These are phyloP conservation scores for Monosporascus ibericus DNA, from an alignment of 2,329 filamentous ascomycete genomes.

Conservation along the genomic window DNA sequence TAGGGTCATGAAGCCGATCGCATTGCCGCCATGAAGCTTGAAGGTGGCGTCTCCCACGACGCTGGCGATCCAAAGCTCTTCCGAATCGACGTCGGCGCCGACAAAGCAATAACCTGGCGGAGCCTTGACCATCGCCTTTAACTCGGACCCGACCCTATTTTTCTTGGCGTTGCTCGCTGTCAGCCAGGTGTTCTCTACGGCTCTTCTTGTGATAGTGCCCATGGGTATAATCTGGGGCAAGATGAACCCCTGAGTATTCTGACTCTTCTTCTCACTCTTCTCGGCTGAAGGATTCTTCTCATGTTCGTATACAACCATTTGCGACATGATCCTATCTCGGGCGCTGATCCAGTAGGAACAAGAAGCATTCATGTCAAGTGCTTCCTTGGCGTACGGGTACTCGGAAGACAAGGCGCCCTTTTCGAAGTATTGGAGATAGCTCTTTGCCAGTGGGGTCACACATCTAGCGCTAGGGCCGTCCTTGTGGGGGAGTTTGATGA, in stretches of 20 bases:
- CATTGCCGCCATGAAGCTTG: constrained; percentile 90
- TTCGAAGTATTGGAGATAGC: constrained; percentile 87
- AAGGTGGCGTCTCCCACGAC: constrained; percentile 92
- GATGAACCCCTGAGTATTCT: constrained; percentile 64
- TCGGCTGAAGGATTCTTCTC: constrained; percentile 36
- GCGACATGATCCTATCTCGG: constrained; percentile 84
- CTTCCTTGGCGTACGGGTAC: constrained; percentile 85
- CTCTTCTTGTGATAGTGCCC: constrained; percentile 91
- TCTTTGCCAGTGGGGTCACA: constrained; percentile 81
- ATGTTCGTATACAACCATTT: constrained; percentile 85
- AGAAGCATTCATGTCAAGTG: constrained; percentile 95
- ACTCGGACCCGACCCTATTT: constrained; percentile 90
- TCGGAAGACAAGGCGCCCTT: constrained; percentile 81
- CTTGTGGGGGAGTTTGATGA: constrained; percentile 95
- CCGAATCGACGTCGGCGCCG: constrained; percentile 92
- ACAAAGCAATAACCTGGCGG: constrained; percentile 90
- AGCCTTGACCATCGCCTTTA: constrained; percentile 94
- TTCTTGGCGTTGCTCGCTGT: constrained; percentile 96
- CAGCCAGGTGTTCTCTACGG: constrained; percentile 97
- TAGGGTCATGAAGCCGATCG: constrained; percentile 97
- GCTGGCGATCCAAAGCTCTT: constrained; percentile 97
- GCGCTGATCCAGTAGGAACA: constrained; percentile 99
- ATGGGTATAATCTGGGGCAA: constrained; percentile 94
- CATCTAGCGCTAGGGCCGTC: constrained; percentile 84
- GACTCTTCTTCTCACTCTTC: constrained; percentile 13